Evolutionary conservation across 352 stramenopile species (phyloP), one percentile per base, ranked within the genome.

Genomic region (Phytophthora lateralis): DNA sequence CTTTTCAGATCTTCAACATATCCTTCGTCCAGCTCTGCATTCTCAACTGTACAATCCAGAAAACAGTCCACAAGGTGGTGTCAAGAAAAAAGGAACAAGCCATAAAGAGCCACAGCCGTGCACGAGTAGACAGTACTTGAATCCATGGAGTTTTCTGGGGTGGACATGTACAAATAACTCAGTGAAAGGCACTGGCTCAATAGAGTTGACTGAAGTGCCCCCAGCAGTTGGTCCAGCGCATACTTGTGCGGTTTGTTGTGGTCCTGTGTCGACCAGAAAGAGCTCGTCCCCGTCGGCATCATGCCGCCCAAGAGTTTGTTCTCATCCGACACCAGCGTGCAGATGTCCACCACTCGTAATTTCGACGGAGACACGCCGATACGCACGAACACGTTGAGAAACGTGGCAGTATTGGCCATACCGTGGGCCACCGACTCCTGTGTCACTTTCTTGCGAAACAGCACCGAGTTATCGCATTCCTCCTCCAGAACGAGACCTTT

Each of bases 321-420:
- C 65, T 92, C 85, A 44, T 79, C 74, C 24, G 75, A 77, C 5
- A 92, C 75, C 35, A 83, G 50, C 41, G 78, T 84, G 42, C 80
- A 90, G 24, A 93, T 75, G 37, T 92, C 71, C 17, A 93, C 60
- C 30, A 88, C 82, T 11, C 86, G 82, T 37, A 95, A 52, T 56
- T 95, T 95, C 20, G 84, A 89, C 17, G 81, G 69, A 27, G 86
- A 80, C 37, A 95, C 84, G 34, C 85, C 85, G 60, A 93, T 80
- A 29, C 63, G 73, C 6, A 89, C 76, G 34, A 81, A 93, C 8
- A 91, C 69, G 66, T 90, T 88, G 63, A 93, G 77, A 60, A 76
- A 87, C n/a, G 78, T 89, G 34, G 83, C 53, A 6, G 65, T 77
- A 42, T 89, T 72, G 51, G 82, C 78, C 60, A 91, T 88, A 11